A percentile compares a stretch with the other conserved stretches of the same genome.
Conservation (phyloP, 306 rosid species). For the Citrullus amarus region DNA sequence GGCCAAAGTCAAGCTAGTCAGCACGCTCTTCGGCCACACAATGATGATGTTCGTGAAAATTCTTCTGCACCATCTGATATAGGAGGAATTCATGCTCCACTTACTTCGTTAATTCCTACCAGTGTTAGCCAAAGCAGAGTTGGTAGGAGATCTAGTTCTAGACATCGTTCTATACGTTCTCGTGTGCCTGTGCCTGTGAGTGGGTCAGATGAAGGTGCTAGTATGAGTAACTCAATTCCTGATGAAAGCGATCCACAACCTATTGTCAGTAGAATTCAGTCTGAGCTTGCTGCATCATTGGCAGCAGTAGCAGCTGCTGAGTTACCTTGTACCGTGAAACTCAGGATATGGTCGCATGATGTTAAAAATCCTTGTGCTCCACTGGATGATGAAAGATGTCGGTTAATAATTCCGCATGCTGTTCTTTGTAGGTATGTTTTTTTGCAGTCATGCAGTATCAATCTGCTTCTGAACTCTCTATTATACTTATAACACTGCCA, state of each 20-base stretch:
- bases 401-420: conserved; percentile 72
- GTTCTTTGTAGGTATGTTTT: conserved; percentile 84
- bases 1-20: conserved; percentile 81
- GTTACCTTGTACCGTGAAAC: conserved; percentile 94
- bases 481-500: not conserved
- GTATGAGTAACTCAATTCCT: conserved; percentile 22
- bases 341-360: conserved; percentile 86
- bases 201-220: conserved; percentile 44
- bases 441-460: not conserved
- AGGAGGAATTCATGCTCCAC: conserved; percentile 22
- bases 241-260: conserved; percentile 64
- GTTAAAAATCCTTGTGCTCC: conserved; percentile 60
- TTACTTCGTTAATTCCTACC: conserved; percentile 40
- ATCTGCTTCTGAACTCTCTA: not conserved
- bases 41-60: conserved; percentile 27
- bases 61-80: conserved; percentile 28
- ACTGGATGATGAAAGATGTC: conserved; percentile 62
- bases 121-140: conserved; percentile 44
- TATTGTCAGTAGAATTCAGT: conserved; percentile 50
- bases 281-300: conserved; percentile 74
- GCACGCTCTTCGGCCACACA: conserved; percentile 24
- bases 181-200: conserved; percentile 35
- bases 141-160: conserved; percentile 50
- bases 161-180: conserved; percentile 41
- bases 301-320: conserved; percentile 88